Percentiles rank a stretch among this genome's conserved stretches.
Evolutionary conservation across 805 yeast genomes (phyloP).

Genomic region (Nakazawaea molendinolei): DNA sequence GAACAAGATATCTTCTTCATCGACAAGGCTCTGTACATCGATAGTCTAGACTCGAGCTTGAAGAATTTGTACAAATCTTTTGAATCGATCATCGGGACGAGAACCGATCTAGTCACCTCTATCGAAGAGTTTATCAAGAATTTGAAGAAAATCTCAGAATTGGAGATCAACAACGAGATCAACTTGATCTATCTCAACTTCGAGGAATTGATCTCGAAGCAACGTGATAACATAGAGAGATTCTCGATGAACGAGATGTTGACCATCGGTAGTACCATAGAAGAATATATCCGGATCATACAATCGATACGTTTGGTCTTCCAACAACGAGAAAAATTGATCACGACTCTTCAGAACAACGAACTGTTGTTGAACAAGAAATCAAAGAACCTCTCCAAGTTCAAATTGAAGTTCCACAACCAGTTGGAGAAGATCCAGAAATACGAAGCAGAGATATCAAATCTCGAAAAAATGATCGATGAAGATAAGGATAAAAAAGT

Average conservation of each 20-base stretch:
- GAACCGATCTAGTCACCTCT: slow-evolving; percentile 64
- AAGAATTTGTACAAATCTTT: slow-evolving; percentile 62
- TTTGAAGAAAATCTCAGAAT: slow-evolving; percentile 25
- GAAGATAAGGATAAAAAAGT: slow-evolving; percentile 54
- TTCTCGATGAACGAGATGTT: slow-evolving; percentile 79
- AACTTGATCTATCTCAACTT: slow-evolving; percentile 63
- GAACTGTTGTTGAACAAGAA: slow-evolving; percentile 37
- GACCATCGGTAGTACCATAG: slow-evolving; percentile 80
- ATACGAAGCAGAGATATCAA: slow-evolving; percentile 53
- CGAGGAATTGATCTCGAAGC: slow-evolving; percentile 61
- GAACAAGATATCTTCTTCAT: slow-evolving; percentile 79
- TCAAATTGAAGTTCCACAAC: slow-evolving; percentile 34
- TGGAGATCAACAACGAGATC: slow-evolving; percentile 67
- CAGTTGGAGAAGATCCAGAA: slow-evolving; percentile 57
- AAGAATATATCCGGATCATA: slow-evolving; percentile 76
- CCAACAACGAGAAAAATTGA: slow-evolving; percentile 60
- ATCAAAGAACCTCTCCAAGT: slow-evolving; percentile 36
- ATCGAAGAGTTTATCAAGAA: slow-evolving; percentile 56
- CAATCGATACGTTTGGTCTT: slow-evolving; percentile 70
- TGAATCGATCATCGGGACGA: slow-evolving; percentile 67
- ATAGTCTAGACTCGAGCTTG: slow-evolving; percentile 66
- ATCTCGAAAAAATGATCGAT: slow-evolving; percentile 45
- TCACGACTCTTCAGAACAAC: slow-evolving; percentile 38
- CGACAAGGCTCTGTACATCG: slow-evolving; percentile 62
- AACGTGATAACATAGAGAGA: slow-evolving; percentile 70